Base-by-base conservation (phyloP, 2,329 filamentous ascomycete genomes). In the Sarocladium oryzae region DNA sequence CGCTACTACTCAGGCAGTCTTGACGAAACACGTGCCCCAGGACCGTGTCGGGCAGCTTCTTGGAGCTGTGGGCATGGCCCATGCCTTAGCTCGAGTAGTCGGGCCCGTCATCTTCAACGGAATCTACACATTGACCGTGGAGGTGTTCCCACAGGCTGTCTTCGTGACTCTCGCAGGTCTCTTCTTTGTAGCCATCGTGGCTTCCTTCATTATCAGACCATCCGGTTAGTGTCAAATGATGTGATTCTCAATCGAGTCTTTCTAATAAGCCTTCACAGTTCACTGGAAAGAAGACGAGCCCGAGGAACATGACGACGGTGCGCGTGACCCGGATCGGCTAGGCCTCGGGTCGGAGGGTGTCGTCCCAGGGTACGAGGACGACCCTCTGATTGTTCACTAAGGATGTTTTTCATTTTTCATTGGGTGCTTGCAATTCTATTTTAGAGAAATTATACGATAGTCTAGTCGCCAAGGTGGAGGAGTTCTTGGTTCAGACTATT, bases 1-100 rank as follows among this genome's bases (percentile, higher is more conserved):
- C 32, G 91, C 93, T 1, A 93, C 88, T 0, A 75, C 95, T 48
- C 89, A 95, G 62, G 85, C 88, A 1, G 80, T 86, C 1, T 72
- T 96, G 49, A 96, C 90, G 18, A 97, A 96, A 64, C 93, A 97
- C 65, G 85, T 97, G 0, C 89, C 91, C 0, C 76, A 83, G 1
- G 87, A 93, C 56, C 80, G 81, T 43, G 85, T 93, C 0, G 93
- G 93, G 0, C 84, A 93, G 64, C 73, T 97, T n/a, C 77, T 99
- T 0, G 93, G 93, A 20, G 91, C 90, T 1, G 86, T 85, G 15
- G 93, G 92, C 0, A 73, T 97, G 55, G 69, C 97, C 53, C 92
- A 97, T 67, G 87, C 89, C 1, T 69, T 96, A 32, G 81, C 88
- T 2, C 77, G 90, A 55, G 82, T 97, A 2, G 65, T 95, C 11